Evolutionary conservation across 23 red algal species (phyloP).

Genomic region (Gracilaria vermiculophylla): DNA sequence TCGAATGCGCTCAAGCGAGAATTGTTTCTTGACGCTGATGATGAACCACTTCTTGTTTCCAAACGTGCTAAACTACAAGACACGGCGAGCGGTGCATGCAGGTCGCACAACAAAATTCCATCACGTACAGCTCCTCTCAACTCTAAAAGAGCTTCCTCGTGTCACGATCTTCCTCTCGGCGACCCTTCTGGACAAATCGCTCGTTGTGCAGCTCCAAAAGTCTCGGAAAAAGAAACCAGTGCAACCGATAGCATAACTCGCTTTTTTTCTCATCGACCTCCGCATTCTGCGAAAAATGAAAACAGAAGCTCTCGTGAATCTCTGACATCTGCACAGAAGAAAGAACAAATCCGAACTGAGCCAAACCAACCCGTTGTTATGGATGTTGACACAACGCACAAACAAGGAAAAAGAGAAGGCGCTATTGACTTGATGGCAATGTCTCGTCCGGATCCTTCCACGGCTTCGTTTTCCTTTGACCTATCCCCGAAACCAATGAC

Average conservation of each 20-base stretch:
- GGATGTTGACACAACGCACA: not conserved
- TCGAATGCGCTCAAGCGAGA: not conserved
- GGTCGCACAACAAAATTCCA: not conserved
- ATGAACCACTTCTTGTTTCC: not conserved
- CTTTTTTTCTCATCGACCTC: not conserved
- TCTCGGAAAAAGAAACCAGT: not conserved
- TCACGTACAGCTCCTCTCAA: not conserved
- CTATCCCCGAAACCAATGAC: slow-evolving; percentile 6
- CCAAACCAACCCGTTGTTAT: not conserved
- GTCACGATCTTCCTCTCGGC: too few species aligned
- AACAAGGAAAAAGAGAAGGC: not conserved
- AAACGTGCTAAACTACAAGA: not conserved
- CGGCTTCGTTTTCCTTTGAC: not conserved
- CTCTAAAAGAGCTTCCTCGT: not conserved
- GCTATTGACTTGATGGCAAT: not conserved
- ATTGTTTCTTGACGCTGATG: slow-evolving; percentile 19
- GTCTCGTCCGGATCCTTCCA: not conserved
- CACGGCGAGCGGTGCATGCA: too few species aligned
- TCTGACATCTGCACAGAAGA: not conserved
- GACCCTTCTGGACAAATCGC: too few species aligned
- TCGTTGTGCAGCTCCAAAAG: not conserved
- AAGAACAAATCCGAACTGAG: not conserved
- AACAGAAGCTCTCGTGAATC: not conserved
- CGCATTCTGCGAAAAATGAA: not conserved
- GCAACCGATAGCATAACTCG: not conserved